Percentiles rank a stretch among this genome's conserved stretches.
phyloP scores from a whole-genome alignment of 2,329 filamentous ascomycete species.

The Xylaria polymorpha region DNA sequence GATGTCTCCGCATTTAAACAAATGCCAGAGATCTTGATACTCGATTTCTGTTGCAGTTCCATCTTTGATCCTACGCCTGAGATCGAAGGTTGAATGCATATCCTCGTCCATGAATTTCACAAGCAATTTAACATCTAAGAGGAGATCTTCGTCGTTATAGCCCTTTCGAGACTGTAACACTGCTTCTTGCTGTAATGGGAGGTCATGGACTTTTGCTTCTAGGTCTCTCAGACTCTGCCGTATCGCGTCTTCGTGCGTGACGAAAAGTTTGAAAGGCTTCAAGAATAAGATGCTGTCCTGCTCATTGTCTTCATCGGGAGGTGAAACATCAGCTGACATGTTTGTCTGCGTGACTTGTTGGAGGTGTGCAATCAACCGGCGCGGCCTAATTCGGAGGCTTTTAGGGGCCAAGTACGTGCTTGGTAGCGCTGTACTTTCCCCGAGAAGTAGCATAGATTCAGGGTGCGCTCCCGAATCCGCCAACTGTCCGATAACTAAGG shows the following conservation, averaged over 20 bases:
- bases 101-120: conserved; percentile 26
- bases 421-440: background rate
- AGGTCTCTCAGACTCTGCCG: conserved; percentile 17
- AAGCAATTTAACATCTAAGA: conserved; percentile 20
- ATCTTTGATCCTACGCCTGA: conserved; percentile 8
- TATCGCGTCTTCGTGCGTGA: conserved; percentile 16
- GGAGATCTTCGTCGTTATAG: conserved; percentile 10
- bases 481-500: conserved; percentile 13
- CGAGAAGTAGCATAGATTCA: background rate
- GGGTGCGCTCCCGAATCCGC: background rate
- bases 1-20: conserved; percentile 17
- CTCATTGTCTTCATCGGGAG: background rate
- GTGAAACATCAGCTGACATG: background rate
- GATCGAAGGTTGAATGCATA: conserved; percentile 13
- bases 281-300: conserved; percentile 13
- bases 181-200: background rate
- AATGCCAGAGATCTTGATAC: conserved; percentile 24
- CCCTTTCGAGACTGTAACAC: background rate
- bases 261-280: conserved; percentile 22
- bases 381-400: conserved; percentile 27
- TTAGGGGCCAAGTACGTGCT: conserved; percentile 1
- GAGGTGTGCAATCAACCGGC: conserved; percentile 21
- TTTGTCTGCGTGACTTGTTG: conserved; percentile 11
- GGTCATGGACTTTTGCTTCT: background rate
- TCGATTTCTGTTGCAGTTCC: conserved; percentile 14